These are phyloP conservation scores for Mangifera indica DNA, from an alignment of 345 rosid species.

Conservation along the genomic window DNA sequence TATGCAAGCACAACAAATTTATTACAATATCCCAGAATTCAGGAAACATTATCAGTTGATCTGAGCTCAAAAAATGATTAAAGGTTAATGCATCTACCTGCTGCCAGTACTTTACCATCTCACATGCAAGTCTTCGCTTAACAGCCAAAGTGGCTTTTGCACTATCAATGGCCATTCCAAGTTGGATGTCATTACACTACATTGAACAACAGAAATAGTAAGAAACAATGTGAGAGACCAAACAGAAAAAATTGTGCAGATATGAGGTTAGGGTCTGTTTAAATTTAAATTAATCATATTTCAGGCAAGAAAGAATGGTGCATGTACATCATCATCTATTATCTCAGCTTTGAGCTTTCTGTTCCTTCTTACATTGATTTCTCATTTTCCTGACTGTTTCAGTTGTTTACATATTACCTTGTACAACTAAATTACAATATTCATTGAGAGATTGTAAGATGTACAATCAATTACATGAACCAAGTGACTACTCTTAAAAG, in stretches of 20 bases:
- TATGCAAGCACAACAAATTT: not conserved
- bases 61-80: constrained; percentile 2
- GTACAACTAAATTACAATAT: not conserved
- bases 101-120: constrained; percentile 99
- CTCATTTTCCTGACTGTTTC: not conserved
- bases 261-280: constrained; percentile 8
- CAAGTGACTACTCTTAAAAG: not conserved
- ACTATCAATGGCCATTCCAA: constrained; percentile 98
- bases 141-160: constrained; percentile 98
- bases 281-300: constrained; percentile 4
- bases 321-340: not conserved
- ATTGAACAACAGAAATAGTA: constrained; percentile 24
- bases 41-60: not conserved
- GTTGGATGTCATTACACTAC: constrained; percentile 96
- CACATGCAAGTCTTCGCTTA: constrained; percentile 98
- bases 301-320: not conserved
- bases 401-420: not conserved
- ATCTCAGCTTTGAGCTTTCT: not conserved
- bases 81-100: constrained; percentile 52
- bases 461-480: not conserved
- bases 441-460: not conserved
- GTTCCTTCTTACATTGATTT: not conserved
- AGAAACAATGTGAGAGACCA: constrained; percentile 14
- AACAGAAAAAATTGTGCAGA: not conserved
- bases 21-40: constrained; percentile 9